Conservation (phyloP, 495 filamentous ascomycete species). For the Neurospora tetrasperma region DNA sequence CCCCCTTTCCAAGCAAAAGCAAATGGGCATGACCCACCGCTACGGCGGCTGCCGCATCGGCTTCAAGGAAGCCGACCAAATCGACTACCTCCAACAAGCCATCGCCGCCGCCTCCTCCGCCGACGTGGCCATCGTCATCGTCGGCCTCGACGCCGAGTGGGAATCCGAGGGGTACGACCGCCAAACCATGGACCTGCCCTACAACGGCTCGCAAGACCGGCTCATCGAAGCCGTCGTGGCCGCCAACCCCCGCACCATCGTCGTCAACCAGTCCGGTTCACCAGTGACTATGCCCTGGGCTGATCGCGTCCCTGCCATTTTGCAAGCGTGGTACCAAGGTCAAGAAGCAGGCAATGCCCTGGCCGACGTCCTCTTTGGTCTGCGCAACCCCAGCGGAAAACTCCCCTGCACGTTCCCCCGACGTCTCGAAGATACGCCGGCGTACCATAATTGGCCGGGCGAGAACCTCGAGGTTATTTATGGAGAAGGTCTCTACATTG, state of each 20-base stretch:
- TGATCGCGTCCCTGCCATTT: slow-evolving; percentile 51
- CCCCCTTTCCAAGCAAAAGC: slow-evolving; percentile 39
- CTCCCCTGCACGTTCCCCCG: slow-evolving; percentile 70
- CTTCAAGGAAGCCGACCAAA: slow-evolving; percentile 55
- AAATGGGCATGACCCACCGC: slow-evolving; percentile 42
- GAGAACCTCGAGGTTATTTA: slow-evolving; percentile 71
- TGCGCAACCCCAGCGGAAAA: slow-evolving; percentile 73
- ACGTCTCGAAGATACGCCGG: slow-evolving; percentile 66
- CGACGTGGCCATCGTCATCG: slow-evolving; percentile 69
- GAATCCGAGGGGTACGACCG: slow-evolving; percentile 82
- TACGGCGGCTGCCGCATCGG: slow-evolving; percentile 73
- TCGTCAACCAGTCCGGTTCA: slow-evolving; percentile 77
- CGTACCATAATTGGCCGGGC: slow-evolving; percentile 75
- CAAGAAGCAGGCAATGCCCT: slow-evolving; percentile 87
- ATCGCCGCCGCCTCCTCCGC: slow-evolving; percentile 54
- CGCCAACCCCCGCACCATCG: slow-evolving; percentile 62
- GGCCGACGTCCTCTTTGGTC: slow-evolving; percentile 77
- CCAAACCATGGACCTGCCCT: slow-evolving; percentile 71
- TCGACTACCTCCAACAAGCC: slow-evolving; percentile 63
- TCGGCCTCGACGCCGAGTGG: slow-evolving; percentile 78
- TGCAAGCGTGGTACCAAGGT: slow-evolving; percentile 73
- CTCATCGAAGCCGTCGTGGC: slow-evolving; percentile 58
- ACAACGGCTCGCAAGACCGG: slow-evolving; percentile 58
- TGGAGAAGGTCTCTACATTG: slow-evolving; percentile 76
- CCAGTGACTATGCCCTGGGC: slow-evolving; percentile 83